Conservation (phyloP, 2,329 filamentous ascomycete species). For the Ascochyta viciae-villosae region DNA sequence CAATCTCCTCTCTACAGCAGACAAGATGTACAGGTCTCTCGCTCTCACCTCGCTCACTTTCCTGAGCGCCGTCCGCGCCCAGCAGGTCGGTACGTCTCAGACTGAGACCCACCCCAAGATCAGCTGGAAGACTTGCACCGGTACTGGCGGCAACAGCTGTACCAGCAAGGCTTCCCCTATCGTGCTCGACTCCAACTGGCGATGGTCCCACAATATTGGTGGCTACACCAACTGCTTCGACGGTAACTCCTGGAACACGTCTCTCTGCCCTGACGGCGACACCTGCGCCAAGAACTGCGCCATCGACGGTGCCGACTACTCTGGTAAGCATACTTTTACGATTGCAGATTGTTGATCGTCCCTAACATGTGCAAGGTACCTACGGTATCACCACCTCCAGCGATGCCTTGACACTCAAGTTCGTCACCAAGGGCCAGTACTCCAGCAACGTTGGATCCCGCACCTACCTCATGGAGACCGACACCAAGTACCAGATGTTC, state of each 20-base stretch:
- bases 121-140: constrained; percentile 51
- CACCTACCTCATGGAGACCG: constrained; percentile 52
- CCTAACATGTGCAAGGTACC: constrained; percentile 32
- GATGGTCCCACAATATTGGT: constrained; percentile 55
- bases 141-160: constrained; percentile 49
- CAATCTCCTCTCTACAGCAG: constrained; percentile 35
- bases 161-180: constrained; percentile 46
- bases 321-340: constrained; percentile 24
- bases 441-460: constrained; percentile 52
- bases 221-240: constrained; percentile 59
- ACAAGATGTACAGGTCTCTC: constrained; percentile 50
- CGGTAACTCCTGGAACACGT: constrained; percentile 53
- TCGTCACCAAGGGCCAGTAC: constrained; percentile 61
- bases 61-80: constrained; percentile 49
- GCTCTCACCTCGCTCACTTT: constrained; percentile 51
- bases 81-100: constrained; percentile 51
- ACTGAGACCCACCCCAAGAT: constrained; percentile 53
- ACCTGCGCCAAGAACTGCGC: constrained; percentile 52
- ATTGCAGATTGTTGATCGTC: not conserved
- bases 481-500: constrained; percentile 53
- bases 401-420: constrained; percentile 62
- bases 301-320: constrained; percentile 54
- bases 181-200: constrained; percentile 59
- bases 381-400: constrained; percentile 61
- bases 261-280: constrained; percentile 49